Base-by-base conservation (phyloP, 768 basidiomycete genomes). In the Psilocybe azurescens region DNA sequence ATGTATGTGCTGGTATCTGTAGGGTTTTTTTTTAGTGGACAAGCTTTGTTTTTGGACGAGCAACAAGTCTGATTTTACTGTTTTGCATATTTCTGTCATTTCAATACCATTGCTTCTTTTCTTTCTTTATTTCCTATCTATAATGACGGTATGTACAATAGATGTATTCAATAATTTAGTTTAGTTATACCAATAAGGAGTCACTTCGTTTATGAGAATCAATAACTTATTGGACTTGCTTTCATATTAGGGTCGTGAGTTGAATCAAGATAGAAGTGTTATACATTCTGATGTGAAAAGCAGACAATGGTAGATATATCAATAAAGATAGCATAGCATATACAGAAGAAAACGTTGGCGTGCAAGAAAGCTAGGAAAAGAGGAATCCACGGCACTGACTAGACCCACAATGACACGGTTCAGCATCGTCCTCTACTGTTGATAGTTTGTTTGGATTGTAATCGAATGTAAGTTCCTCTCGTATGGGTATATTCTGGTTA, bases 401-500 rank as follows among this genome's bases (percentile, higher is more conserved):
- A 30, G 67, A 36, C 10, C 59, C 65, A 38, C 67, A 68, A 33
- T 60, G 48, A 20, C 67, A 68, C 6, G 53, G 46, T 38, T 46
- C 54, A 3, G 51, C 47, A 3, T 62, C 67, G 24, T 62, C 58
- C 16, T 65, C 51, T 56, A 62, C 10, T 39, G 57, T 10, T 6
- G 36, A 9, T 5, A 14, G 28, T 39, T 46, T 47, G 5, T 10
- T 50, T 32, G 90, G 89, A 61, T 86, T 77, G 64, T 91, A 91
- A 70, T 91, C 87, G 20, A 90, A 79, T 0, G 85, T 86, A 3
- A 91, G 79, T 62, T 91, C 89, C 1, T 78, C 82, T 28, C 75
- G 70, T 0, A 83, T 79, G 0, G 75, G 73, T 56, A 91, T 86
- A 62, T 83, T 68, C 41, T 72, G 59, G 1, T 70, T 74, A 0